Percentiles rank a stretch among this genome's conserved stretches.
phyloP scores from a whole-genome alignment of 805 yeast species.

The Candida ponderosae region DNA sequence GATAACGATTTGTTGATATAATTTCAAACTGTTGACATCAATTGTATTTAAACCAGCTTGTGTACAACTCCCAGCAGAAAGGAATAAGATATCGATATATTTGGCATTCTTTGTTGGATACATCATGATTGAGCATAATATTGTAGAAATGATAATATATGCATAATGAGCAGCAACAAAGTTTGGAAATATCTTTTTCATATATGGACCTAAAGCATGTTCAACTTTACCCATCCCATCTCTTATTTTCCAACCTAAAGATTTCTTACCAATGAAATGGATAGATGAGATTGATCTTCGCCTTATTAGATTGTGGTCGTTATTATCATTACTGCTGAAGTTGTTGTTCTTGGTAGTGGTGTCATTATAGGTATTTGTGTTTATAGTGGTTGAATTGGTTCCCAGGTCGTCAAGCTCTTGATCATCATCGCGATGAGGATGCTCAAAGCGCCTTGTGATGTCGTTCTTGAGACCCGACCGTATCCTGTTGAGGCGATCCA shows the following conservation, averaged over 20 bases:
- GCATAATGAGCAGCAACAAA: constrained; percentile 61
- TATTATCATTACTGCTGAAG: background rate
- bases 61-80: constrained; percentile 70
- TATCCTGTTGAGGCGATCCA: background rate
- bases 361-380: background rate
- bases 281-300: constrained; percentile 8
- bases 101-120: constrained; percentile 60
- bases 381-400: too few relatives aligned
- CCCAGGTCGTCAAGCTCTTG: too few relatives aligned
- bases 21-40: constrained; percentile 49
- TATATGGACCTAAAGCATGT: constrained; percentile 23
- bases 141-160: constrained; percentile 51
- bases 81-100: constrained; percentile 77
- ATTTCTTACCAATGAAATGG: constrained; percentile 19
- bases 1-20: constrained; percentile 76
- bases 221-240: constrained; percentile 27
- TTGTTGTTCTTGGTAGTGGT: background rate
- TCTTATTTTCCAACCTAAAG: constrained; percentile 31
- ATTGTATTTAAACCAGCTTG: constrained; percentile 90
- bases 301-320: background rate
- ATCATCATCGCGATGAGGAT: too few relatives aligned
- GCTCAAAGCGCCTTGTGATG: too few relatives aligned
- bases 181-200: constrained; percentile 32
- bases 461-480: too few relatives aligned
- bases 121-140: constrained; percentile 66